These are phyloP conservation scores for Clavispora phyllophila DNA, from an alignment of 805 yeast genomes.

Conservation along the genomic window DNA sequence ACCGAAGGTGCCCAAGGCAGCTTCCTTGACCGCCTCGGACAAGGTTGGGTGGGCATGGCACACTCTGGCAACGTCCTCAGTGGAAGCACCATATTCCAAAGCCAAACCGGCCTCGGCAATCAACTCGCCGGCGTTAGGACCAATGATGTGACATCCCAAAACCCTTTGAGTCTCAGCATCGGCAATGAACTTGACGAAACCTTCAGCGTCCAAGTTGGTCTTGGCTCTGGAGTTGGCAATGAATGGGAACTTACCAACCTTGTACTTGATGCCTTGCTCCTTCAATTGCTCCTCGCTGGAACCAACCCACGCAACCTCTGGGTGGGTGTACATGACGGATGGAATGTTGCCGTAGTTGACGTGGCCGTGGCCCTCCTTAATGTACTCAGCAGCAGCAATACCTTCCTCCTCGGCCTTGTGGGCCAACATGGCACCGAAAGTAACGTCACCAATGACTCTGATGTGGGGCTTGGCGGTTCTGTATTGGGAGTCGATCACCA, in stretches of 20 bases:
- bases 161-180: conserved; percentile 97
- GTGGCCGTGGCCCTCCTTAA: conserved; percentile 92
- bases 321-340: conserved; percentile 98
- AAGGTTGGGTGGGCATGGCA: conserved; percentile 99
- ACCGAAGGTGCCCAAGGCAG: conserved; percentile 86
- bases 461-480: conserved; percentile 90
- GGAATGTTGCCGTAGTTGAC: conserved; percentile 98
- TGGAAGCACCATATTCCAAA: conserved; percentile 95
- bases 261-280: conserved; percentile 86
- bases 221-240: conserved; percentile 99
- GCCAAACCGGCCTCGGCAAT: conserved; percentile 98
- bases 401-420: conserved; percentile 99
- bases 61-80: conserved; percentile 95
- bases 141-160: conserved; percentile 94
- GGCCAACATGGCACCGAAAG: conserved; percentile 98
- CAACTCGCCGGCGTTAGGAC: conserved; percentile 99
- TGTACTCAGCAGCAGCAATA: conserved; percentile 94
- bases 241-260: conserved; percentile 97
- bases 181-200: conserved; percentile 91
- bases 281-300: conserved; percentile 92
- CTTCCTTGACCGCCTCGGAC: conserved; percentile 97
- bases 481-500: conserved; percentile 91
- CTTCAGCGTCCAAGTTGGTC: conserved; percentile 95
- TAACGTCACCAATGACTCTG: conserved; percentile 96
- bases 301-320: conserved; percentile 99